Evolutionary conservation across 2,329 filamentous ascomycete species (phyloP).

Genomic region (Coniochaeta prunicola): DNA sequence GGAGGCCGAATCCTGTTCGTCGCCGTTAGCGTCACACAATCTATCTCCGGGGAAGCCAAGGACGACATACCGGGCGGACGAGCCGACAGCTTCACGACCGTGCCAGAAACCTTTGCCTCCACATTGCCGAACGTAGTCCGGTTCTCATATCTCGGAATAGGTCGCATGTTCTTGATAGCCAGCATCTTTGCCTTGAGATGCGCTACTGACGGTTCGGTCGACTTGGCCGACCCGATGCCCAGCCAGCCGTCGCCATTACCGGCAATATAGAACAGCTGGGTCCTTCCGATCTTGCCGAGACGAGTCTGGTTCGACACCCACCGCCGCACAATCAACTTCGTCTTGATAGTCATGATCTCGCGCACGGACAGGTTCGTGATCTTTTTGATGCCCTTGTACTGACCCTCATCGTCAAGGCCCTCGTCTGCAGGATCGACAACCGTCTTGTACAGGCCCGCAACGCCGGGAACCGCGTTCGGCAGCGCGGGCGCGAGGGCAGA

Average conservation of each 20-base stretch:
- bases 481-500: conserved; percentile 41
- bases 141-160: conserved; percentile 85
- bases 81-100: conserved; percentile 71
- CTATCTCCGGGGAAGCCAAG: too few relatives aligned
- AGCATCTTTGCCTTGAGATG: conserved; percentile 65
- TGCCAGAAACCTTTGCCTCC: conserved; percentile 79
- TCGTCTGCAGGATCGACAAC: conserved; percentile 41
- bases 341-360: conserved; percentile 47
- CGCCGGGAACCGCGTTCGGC: conserved; percentile 44
- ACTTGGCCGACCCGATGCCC: conserved; percentile 87
- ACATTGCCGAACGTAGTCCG: conserved; percentile 86
- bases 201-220: conserved; percentile 63
- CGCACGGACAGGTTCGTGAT: conserved; percentile 46
- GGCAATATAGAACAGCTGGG: conserved; percentile 71
- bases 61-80: conserved; percentile 72
- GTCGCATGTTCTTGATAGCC: conserved; percentile 87
- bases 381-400: conserved; percentile 44
- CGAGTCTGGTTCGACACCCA: conserved; percentile 87
- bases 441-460: conserved; percentile 42
- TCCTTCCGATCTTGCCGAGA: conserved; percentile 81
- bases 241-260: conserved; percentile 82
- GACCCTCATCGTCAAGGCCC: conserved; percentile 41
- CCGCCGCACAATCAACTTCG: conserved; percentile 69
- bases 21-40: too few relatives aligned
- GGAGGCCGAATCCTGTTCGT: conserved; percentile 77